A percentile compares a stretch with the other conserved stretches of the same genome.
Evolutionary conservation across 495 filamentous ascomycete genomes (phyloP).

Genomic region (Aspergillus leporis): DNA sequence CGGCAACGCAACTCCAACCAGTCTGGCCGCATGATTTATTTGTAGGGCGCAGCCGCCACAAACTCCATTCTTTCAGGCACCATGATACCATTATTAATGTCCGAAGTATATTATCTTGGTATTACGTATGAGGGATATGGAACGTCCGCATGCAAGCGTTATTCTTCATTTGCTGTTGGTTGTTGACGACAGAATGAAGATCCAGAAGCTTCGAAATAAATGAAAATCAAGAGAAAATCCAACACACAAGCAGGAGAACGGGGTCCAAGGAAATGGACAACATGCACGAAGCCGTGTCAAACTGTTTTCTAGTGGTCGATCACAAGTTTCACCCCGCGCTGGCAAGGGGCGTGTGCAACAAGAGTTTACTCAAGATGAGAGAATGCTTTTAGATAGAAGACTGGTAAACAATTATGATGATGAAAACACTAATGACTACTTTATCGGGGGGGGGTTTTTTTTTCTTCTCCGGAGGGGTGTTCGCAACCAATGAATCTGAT

Average conservation of each 20-base stretch:
- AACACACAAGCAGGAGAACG: neutral
- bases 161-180: neutral
- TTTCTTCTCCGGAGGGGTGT: neutral
- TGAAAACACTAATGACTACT: too few species aligned
- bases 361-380: neutral
- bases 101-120: neutral
- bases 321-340: conserved; percentile 15
- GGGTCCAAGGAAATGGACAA: conserved; percentile 20
- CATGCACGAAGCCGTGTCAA: conserved; percentile 26
- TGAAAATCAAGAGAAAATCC: conserved; percentile 1
- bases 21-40: conserved; percentile 3
- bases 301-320: conserved; percentile 25
- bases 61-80: conserved; percentile 2
- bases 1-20: conserved; percentile 15
- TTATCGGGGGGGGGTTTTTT: too few species aligned
- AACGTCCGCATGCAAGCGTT: conserved; percentile 13
- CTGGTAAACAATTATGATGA: too few species aligned
- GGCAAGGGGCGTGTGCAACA: conserved; percentile 6
- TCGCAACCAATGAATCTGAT: neutral
- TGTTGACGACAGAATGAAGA: neutral
- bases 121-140: neutral
- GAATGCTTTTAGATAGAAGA: too few species aligned
- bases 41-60: conserved; percentile 1
- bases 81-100: neutral
- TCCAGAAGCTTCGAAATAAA: neutral